A percentile compares a stretch with the other conserved stretches of the same genome.
These are phyloP conservation scores for Plasmodium falciparum DNA, from an alignment of 169 alveolate genomes.

Conservation along the genomic window DNA sequence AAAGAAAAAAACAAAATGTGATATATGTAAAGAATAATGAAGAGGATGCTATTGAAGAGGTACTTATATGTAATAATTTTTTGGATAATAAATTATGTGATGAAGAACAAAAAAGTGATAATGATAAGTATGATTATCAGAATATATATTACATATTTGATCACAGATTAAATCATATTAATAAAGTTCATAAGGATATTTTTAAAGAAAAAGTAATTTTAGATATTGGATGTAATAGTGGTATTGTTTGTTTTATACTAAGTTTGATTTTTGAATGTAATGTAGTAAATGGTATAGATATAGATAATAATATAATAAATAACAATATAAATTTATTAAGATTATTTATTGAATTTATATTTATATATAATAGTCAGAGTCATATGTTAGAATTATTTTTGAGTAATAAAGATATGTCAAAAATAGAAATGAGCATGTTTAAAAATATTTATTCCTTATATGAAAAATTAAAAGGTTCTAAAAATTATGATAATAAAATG, in stretches of 20 bases:
- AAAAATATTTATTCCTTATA: slow-evolving; percentile 19
- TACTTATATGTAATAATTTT: too few species aligned
- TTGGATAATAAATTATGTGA: neutral
- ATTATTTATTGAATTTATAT: slow-evolving; percentile 38
- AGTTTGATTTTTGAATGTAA: slow-evolving; percentile 51
- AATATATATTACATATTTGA: slow-evolving; percentile 19
- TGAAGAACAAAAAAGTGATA: neutral
- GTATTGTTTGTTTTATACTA: slow-evolving; percentile 33
- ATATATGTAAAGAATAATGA: neutral
- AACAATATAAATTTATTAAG: slow-evolving; percentile 32
- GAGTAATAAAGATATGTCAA: slow-evolving; percentile 1
- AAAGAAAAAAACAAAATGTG: neutral
- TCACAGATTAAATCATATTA: slow-evolving; percentile 33
- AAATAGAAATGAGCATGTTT: slow-evolving; percentile 19
- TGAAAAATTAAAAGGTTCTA: slow-evolving; percentile 1
- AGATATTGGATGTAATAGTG: slow-evolving; percentile 71
- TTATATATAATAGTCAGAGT: slow-evolving; percentile 32
- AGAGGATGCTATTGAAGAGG: neutral
- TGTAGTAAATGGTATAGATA: slow-evolving; percentile 64
- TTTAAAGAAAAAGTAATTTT: slow-evolving; percentile 33
- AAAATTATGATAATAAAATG: neutral
- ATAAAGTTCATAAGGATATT: slow-evolving; percentile 24
- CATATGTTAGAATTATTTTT: slow-evolving; percentile 45
- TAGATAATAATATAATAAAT: slow-evolving; percentile 28
- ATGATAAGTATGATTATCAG: neutral